Percentiles rank a stretch among this genome's conserved stretches.
Evolutionary conservation across 2,329 filamentous ascomycete genomes (phyloP).

Genomic region (Sporothrix euskadiensis): DNA sequence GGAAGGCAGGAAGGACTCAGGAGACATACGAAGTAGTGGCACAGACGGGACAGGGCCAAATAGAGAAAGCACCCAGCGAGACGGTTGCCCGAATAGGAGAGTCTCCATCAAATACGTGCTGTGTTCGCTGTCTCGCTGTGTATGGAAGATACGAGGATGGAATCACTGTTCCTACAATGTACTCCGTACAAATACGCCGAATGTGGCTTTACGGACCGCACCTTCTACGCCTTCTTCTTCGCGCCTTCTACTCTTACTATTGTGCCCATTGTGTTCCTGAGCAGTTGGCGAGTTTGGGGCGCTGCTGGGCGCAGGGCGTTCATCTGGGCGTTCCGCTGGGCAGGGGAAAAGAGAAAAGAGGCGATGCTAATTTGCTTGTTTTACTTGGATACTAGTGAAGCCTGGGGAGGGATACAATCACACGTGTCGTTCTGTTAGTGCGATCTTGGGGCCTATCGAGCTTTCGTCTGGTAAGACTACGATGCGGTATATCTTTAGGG

Average conservation of each 20-base stretch:
- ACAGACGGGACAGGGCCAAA: background rate
- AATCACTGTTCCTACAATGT: background rate
- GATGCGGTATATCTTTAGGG: background rate
- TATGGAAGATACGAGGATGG: background rate
- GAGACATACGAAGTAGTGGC: background rate
- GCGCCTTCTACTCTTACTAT: background rate
- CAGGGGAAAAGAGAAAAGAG: background rate
- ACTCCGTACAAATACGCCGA: background rate
- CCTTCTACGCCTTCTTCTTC: background rate
- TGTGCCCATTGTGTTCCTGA: background rate
- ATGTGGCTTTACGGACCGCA: background rate
- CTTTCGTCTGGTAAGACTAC: background rate
- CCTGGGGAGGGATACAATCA: background rate
- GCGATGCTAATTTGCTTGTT: background rate
- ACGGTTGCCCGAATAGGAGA: background rate
- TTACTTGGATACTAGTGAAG: background rate
- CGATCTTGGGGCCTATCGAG: background rate
- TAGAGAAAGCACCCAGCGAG: background rate
- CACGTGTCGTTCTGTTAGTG: conserved; percentile 1
- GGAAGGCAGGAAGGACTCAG: background rate
- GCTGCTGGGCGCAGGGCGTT: background rate
- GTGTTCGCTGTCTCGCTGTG: background rate
- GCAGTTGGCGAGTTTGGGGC: background rate
- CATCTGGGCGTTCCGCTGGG: background rate
- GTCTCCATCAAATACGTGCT: background rate